Evolutionary conservation across 306 rosid species (phyloP), one percentile per base, ranked within the genome.

Genomic region (Malus asiatica): DNA sequence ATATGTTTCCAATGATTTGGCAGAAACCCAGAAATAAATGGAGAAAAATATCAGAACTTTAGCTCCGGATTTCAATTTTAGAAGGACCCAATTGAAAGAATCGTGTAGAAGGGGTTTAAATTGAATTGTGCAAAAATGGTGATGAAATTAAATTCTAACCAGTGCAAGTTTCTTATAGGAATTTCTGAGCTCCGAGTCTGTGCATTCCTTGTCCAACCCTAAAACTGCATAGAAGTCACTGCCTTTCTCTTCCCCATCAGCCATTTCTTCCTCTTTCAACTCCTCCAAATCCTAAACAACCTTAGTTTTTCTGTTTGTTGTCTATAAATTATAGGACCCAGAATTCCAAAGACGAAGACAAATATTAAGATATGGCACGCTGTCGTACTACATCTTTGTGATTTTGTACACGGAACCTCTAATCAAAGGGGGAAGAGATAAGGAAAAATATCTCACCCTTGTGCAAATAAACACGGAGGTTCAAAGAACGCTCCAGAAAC

Each of bases 141-240:
- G 2, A 32, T n/a, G 57, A 35, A 32, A 64, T 22, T 23, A 22
- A 68, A 77, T 32, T 82, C 93, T 86, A 83, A 93, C 98, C 98
- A 89, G 64, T 76, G 98, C 98, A 57, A 92, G 90, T 84, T 87
- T 96, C 91, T 84, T 96, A 85, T 96, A 96, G 5, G 98, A 92
- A 79, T 77, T 88, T 70, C 86, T 80, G 78, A 96, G 88, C 82
- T 96, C 98, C 32, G 79, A 71, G 25, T 83, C 87, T 3, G 93
- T 70, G 88, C 99, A 96, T 82, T 90, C 98, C 80, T 90, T 92
- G 35, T 88, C 78, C 91, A 96, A 77, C 13, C 96, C 99, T 83
- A 95, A 79, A 45, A 92, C 84, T 4, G 83, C 84, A 46, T 96
- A 96, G 40, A 87, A 90, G 66, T 90, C 92, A 74, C 48, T 79